Evolutionary conservation across 2,329 filamentous ascomycete genomes (phyloP).

Genomic region (Fusarium agapanthi): DNA sequence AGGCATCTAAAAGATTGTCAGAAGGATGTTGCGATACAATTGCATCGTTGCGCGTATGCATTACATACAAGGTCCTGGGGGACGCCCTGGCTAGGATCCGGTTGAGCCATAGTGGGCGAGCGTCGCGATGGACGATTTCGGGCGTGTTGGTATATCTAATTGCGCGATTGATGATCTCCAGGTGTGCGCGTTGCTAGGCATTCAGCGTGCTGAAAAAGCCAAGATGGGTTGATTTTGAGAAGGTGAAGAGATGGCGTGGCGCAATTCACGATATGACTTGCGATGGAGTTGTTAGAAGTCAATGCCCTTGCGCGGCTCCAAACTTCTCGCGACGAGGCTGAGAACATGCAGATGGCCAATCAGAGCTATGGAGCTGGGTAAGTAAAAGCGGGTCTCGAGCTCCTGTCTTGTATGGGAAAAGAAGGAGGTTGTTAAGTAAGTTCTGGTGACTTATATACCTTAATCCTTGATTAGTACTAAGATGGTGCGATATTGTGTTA

Average conservation of each 20-base stretch:
- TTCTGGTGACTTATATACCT: neutral
- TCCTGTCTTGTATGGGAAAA: neutral
- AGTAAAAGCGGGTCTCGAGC: conserved; percentile 29
- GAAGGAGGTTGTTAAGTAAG: neutral
- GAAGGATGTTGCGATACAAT: conserved; percentile 4
- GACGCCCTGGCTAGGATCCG: conserved; percentile 54
- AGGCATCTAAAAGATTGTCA: conserved; percentile 66
- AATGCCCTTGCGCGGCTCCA: conserved; percentile 44
- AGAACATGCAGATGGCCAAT: conserved; percentile 40
- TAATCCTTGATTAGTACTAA: neutral
- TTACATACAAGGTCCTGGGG: conserved; percentile 53
- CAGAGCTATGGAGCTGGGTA: neutral
- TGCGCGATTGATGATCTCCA: conserved; percentile 28
- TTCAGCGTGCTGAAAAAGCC: neutral
- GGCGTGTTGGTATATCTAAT: conserved; percentile 20
- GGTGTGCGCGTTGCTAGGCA: neutral
- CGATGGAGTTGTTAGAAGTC: conserved; percentile 36
- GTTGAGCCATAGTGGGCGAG: conserved; percentile 50
- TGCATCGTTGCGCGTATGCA: neutral
- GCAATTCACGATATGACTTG: conserved; percentile 30
- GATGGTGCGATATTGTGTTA: neutral
- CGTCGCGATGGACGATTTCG: conserved; percentile 31
- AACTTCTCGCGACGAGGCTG: conserved; percentile 53
- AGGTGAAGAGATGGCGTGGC: conserved; percentile 34
- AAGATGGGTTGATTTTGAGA: conserved; percentile 4